These are phyloP conservation scores for Pythium graminicola DNA, from an alignment of 352 stramenopile genomes.

Conservation along the genomic window DNA sequence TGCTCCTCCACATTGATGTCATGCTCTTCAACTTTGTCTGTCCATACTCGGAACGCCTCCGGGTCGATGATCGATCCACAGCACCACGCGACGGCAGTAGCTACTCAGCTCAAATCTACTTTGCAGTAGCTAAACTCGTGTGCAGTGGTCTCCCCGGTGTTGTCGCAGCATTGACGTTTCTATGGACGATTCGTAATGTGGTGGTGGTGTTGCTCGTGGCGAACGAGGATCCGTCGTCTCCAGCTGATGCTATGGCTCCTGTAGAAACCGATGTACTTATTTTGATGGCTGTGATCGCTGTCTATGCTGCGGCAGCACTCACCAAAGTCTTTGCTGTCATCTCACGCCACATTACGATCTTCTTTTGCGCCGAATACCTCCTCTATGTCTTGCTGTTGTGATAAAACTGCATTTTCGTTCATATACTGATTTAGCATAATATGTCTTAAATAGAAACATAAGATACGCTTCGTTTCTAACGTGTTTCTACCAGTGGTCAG, in stretches of 20 bases:
- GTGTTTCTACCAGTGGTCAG: conserved; percentile 5
- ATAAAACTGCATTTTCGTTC: neutral
- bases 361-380: conserved; percentile 67
- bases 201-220: conserved; percentile 15
- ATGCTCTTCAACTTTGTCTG: conserved; percentile 60
- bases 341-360: conserved; percentile 55
- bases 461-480: neutral
- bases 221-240: neutral
- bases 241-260: conserved; percentile 3
- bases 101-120: conserved; percentile 53
- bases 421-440: conserved; percentile 21
- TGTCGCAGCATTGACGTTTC: conserved; percentile 35
- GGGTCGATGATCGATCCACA: conserved; percentile 39
- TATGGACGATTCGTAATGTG: conserved; percentile 41
- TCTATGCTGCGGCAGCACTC: conserved; percentile 49
- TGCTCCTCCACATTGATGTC: conserved; percentile 37
- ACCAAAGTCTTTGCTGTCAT: conserved; percentile 48
- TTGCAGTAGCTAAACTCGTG: conserved; percentile 43
- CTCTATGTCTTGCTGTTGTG: conserved; percentile 31
- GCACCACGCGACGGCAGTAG: conserved; percentile 27
- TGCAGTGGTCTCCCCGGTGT: conserved; percentile 38
- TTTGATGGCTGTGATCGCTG: conserved; percentile 31
- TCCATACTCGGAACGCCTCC: conserved; percentile 33
- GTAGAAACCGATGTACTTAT: conserved; percentile 43
- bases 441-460: conserved; percentile 19